These are phyloP conservation scores for Metschnikowia dekortorum DNA, from an alignment of 805 yeast genomes.

Conservation along the genomic window DNA sequence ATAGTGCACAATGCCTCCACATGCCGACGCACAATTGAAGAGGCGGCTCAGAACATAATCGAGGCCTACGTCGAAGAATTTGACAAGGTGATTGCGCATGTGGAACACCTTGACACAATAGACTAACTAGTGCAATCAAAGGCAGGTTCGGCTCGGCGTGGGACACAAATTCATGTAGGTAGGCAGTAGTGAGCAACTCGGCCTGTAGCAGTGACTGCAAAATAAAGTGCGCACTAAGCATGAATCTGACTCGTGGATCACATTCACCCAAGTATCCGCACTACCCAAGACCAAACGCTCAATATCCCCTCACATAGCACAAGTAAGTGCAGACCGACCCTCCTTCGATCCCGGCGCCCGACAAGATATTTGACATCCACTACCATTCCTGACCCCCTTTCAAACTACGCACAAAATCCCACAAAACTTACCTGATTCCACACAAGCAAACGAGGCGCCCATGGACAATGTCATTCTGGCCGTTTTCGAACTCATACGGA, in stretches of 20 bases:
- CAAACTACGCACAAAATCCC: not conserved
- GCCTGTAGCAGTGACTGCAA: slow-evolving; percentile 2
- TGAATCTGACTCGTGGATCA: not conserved
- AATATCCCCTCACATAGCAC: slow-evolving; percentile 1
- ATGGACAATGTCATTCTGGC: slow-evolving; percentile 42
- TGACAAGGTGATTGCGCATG: slow-evolving; percentile 42
- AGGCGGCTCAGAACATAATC: slow-evolving; percentile 46
- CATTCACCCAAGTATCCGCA: slow-evolving; percentile 1
- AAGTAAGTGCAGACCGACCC: not conserved
- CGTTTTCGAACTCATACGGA: slow-evolving; percentile 36
- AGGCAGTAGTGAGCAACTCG: not conserved
- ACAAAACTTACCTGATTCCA: not conserved
- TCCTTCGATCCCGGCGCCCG: not conserved
- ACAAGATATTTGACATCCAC: not conserved
- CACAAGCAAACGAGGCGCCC: not conserved
- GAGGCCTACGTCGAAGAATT: slow-evolving; percentile 46
- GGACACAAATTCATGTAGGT: not conserved
- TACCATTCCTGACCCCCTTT: not conserved
- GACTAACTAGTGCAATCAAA: slow-evolving; percentile 7
- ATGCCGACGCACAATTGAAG: slow-evolving; percentile 46
- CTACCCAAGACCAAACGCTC: not conserved
- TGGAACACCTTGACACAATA: slow-evolving; percentile 28
- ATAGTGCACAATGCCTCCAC: slow-evolving; percentile 49
- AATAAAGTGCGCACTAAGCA: not conserved
- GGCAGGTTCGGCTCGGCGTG: not conserved